Evolutionary conservation across 1,139 yeast genomes (phyloP), one percentile per base, ranked within the genome.

Genomic region (Pneumocystis canis): DNA sequence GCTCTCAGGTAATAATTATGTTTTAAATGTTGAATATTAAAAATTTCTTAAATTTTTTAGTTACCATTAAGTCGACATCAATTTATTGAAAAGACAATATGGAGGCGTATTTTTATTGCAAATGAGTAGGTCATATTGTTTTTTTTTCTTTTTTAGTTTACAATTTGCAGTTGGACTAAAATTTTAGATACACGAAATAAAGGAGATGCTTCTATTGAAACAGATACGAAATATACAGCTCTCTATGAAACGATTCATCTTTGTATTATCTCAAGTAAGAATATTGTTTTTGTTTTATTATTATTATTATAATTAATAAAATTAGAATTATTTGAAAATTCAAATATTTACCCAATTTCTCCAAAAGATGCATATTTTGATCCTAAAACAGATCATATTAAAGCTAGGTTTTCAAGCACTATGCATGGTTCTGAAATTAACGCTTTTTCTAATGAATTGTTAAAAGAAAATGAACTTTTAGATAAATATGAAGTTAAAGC

Each of bases 61-160:
- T 32, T 66, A 14, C 63, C 65, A 6, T 56, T 54, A 5, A 62
- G 57, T 16, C 60, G 58, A 25, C 39, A 53, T 35, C 39, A 28
- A 18, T 59, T 61, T 41, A 41, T 57, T 31, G 61, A 60, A 31
- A 40, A 58, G n/a, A 35, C 64, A 18, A 74, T 85, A 1, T 86
- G 94, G 92, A 76, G 83, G 68, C 77, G 92, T 65, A 76, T 85
- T 60, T 74, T 86, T 9, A 69, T 82, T n/a, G 77, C 80, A 1
- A 85, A 83, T 67, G 81, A 83, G 54, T 47, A 47, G 3, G 28
- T 47, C n/a, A n/a, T n/a, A 6, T 47, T 25, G 16, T 47, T 20
- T 4, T 39, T 47, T 47, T 47, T 5, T n/a, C 11, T 3, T 11
- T 47, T 25, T 25, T 25, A 25, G 25, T 25, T 25, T 5, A 47